phyloP scores from a whole-genome alignment of 2,329 filamentous ascomycete species.

The Exophiala sp. region DNA sequence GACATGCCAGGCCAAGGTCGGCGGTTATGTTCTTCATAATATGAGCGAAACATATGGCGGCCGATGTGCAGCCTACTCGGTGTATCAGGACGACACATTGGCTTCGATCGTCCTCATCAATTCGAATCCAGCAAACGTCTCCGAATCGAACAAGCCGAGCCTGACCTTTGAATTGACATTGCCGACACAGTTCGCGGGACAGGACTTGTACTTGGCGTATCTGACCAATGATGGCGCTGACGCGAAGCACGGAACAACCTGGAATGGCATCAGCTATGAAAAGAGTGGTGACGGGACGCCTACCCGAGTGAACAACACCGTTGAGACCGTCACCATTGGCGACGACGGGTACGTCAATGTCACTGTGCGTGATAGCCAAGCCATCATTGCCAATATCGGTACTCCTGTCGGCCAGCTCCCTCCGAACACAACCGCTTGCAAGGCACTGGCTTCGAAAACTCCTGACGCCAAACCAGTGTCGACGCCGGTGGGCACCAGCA shows the following conservation, averaged over 20 bases:
- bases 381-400: slow-evolving; percentile 44
- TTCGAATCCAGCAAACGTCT: slow-evolving; percentile 39
- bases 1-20: slow-evolving; percentile 43
- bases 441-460: slow-evolving; percentile 17
- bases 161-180: slow-evolving; percentile 42
- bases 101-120: slow-evolving; percentile 45
- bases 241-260: slow-evolving; percentile 39
- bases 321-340: slow-evolving; percentile 33
- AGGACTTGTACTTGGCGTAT: slow-evolving; percentile 44
- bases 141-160: slow-evolving; percentile 35
- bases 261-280: slow-evolving; percentile 46
- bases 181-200: slow-evolving; percentile 35
- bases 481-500: slow-evolving; percentile 17
- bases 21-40: slow-evolving; percentile 32
- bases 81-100: slow-evolving; percentile 42
- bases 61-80: slow-evolving; percentile 41
- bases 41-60: slow-evolving; percentile 37
- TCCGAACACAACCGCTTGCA: slow-evolving; percentile 22
- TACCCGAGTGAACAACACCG: slow-evolving; percentile 32
- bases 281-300: slow-evolving; percentile 39
- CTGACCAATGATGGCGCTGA: slow-evolving; percentile 45
- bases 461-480: slow-evolving; percentile 18
- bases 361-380: slow-evolving; percentile 42
- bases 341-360: slow-evolving; percentile 34
- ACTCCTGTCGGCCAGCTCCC: slow-evolving; percentile 17